phyloP scores from a whole-genome alignment of 176 grass and related monocot genomes.

The Pontederia crassipes region DNA sequence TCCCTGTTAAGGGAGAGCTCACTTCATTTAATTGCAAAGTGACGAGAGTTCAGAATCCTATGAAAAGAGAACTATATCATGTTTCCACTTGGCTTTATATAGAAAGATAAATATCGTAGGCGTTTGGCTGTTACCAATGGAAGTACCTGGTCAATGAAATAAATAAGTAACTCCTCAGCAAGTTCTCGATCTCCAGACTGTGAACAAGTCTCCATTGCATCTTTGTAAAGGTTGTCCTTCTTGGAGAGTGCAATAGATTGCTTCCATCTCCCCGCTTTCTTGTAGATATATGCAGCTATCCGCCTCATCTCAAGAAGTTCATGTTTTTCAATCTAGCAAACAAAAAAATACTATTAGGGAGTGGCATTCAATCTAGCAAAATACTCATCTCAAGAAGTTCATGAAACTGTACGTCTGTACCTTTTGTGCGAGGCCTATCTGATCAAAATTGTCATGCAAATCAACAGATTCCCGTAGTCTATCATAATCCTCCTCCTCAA shows the following conservation, averaged over 20 bases:
- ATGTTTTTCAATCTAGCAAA: constrained; percentile 79
- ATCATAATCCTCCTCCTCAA: constrained; percentile 94
- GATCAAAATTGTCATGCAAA: constrained; percentile 96
- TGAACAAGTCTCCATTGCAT: constrained; percentile 98
- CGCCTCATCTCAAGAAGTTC: constrained; percentile 99
- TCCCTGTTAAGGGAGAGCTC: too few relatives aligned
- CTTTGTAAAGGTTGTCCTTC: constrained; percentile 97
- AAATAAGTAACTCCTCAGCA: constrained; percentile 88
- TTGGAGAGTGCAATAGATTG: constrained; percentile 87
- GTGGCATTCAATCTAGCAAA: not conserved
- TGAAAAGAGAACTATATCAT: not conserved
- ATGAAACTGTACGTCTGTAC: constrained; percentile 51
- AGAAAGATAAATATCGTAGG: not conserved
- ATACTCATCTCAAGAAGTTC: too few relatives aligned
- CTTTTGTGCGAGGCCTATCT: constrained; percentile 97
- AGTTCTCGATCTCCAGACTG: constrained; percentile 86
- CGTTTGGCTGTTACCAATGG: constrained; percentile 11
- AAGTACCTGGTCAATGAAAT: constrained; percentile 92
- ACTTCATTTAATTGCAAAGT: too few relatives aligned
- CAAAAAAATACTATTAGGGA: not conserved
- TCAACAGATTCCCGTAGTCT: constrained; percentile 94
- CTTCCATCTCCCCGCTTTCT: constrained; percentile 99
- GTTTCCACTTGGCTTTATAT: not conserved
- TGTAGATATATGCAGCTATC: constrained; percentile 98
- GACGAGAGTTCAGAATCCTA: not conserved